Base-by-base conservation (phyloP, 2,329 filamentous ascomycete species). In the Pseudogymnoascus sp. region DNA sequence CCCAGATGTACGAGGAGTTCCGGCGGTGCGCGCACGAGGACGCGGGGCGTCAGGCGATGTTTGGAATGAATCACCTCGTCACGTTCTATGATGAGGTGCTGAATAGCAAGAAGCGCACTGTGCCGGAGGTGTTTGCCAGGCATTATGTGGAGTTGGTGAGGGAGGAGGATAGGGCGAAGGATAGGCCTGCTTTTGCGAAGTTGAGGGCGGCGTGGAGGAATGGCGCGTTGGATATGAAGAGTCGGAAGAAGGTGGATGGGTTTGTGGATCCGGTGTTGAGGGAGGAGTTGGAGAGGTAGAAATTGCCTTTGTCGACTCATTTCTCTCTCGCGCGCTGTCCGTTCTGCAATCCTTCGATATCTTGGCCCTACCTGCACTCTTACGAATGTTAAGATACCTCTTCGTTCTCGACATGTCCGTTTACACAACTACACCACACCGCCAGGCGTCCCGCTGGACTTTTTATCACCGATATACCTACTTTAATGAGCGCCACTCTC, bases 1-100 rank as follows among this genome's bases (percentile, higher is more conserved):
- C 81, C 64, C 79, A 79, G 72, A 89, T 93, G 84, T 92, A 92
- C 77, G 79, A 84, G 72, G 89, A 92, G 73, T 91, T 92, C 77
- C 84, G 85, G 67, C 78, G 79, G 70, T 80, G 83, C 73, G 89
- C 89, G 63, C 76, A 87, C 66, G 84, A 87, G 71, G 89, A 92
- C 75, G 73, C 75, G 64, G 74, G 80, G 66, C 78, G 78, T 70
- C 76, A 77, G 70, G 79, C 79, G 65, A 77, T 78, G 64, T 77
- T 77, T 67, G 89, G 89, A 59, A 77, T 89, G 71, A 80, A 79
- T 64, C 83, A 83, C 72, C 78, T 91, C 63, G 77, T 89, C 69
- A 82, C 82, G 56, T 90, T 87, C 74, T 90, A 90, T 73, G 81
- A 82, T 71, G 78, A 81, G 69, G 79, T 81, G 67, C 76, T 87